phyloP scores from a whole-genome alignment of 192 early-diverging fungal species.

The Globomyces pollinis-pini region DNA sequence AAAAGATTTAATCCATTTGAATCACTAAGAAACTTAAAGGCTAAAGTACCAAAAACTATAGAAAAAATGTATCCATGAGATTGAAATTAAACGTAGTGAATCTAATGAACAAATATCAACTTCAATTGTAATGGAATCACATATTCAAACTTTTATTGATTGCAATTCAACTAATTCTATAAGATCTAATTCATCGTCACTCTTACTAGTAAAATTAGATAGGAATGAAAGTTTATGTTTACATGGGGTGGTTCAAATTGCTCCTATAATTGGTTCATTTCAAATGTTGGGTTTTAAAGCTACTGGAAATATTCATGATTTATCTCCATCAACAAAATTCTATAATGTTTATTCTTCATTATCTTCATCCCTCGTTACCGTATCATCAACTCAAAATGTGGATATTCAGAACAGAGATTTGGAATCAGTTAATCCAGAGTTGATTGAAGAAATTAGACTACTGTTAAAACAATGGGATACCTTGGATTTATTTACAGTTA shows the following conservation, averaged over 20 bases:
- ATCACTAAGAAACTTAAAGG: background rate
- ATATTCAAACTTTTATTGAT: too few species aligned
- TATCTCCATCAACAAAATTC: background rate
- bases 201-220: background rate
- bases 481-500: too few species aligned
- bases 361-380: too few species aligned
- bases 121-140: background rate
- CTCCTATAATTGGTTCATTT: constrained; percentile 18
- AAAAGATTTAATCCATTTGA: background rate
- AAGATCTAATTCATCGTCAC: too few species aligned
- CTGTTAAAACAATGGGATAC: too few species aligned
- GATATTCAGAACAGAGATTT: too few species aligned
- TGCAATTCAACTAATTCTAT: too few species aligned
- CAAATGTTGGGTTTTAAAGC: constrained; percentile 18
- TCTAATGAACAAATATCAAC: background rate
- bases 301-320: background rate
- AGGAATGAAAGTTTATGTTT: constrained; percentile 17
- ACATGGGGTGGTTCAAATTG: constrained; percentile 26
- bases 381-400: too few species aligned
- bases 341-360: too few species aligned
- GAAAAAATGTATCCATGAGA: background rate
- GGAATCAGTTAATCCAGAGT: too few species aligned
- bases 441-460: too few species aligned
- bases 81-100: background rate
- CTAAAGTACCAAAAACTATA: background rate